Evolutionary conservation across 495 filamentous ascomycete species (phyloP), one percentile per base, ranked within the genome.

Genomic region (Tuber calosporum): DNA sequence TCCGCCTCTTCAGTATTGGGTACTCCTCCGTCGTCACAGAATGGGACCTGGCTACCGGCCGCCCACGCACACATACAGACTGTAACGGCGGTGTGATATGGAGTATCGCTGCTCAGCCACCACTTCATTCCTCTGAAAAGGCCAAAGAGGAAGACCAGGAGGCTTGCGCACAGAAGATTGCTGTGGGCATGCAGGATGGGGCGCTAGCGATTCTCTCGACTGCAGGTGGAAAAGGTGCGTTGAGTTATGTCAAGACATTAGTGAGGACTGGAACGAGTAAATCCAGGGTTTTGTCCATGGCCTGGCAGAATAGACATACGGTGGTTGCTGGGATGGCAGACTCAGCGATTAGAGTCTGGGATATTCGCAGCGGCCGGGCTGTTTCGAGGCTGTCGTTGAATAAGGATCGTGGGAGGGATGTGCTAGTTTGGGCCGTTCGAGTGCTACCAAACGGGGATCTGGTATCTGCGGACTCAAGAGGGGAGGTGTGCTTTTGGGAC

Each of bases 71-170:
- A 42, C 91, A 97, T 81, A 91, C 93, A 13, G 92, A 92, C 81
- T 94, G 94, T 30, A 96, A 94, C 82, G 91, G 96, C 81, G 94
- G 94, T 53, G 95, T 96, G 78, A 94, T 98, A 73, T 99, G 95
- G 95, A 97, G 94, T 83, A 85, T 97, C 73, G 91, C 90, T 74
- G 92, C 90, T n/a, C 95, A 97, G 84, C 95, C 96, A 30, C 81
- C 85, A 78, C 83, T 84, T 83, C 80, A 83, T 75, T 73, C 82
- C 17, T 80, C 81, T 42, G 82, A 84, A 70, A 82, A 82, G 72
- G 81, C 69, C 15, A 43, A 48, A 75, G 77, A 79, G 39, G 75
- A 74, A 48, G 38, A 72, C 66, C 73, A 74, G 37, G 58, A 78
- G 15, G 58, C 72, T 77, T 82, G 79, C 30, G 85, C 87, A 13